Evolutionary conservation across 768 basidiomycete species (phyloP).

Genomic region (Tulasnella sp.): DNA sequence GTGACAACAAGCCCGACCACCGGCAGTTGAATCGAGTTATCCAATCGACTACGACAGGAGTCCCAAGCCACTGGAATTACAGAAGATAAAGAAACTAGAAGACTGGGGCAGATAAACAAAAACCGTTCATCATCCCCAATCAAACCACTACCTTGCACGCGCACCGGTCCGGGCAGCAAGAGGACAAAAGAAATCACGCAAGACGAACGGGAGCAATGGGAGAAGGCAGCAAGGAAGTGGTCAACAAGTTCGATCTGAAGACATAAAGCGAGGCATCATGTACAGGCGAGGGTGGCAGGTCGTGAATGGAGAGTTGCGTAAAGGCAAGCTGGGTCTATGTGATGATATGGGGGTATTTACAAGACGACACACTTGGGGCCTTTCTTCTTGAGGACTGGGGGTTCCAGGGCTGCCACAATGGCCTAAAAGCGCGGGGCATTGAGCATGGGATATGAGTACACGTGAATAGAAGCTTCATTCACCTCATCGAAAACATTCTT

Average conservation of each 20-base stretch:
- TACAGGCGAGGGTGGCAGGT: neutral
- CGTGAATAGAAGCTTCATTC: conserved; percentile 27
- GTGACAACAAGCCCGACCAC: too few species aligned
- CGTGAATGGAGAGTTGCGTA: neutral
- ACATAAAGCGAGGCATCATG: too few species aligned
- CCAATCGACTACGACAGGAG: too few species aligned
- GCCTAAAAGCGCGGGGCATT: conserved; percentile 42
- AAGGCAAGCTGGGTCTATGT: neutral
- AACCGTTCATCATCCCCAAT: too few species aligned
- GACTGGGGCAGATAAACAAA: neutral
- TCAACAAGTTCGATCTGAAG: too few species aligned
- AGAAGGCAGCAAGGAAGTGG: neutral
- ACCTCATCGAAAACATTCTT: conserved; percentile 99
- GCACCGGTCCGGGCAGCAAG: too few species aligned
- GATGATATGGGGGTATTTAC: conserved; percentile 34
- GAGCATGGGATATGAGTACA: neutral
- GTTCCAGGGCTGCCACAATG: conserved; percentile 96
- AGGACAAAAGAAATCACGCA: too few species aligned
- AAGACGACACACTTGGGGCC: conserved; percentile 73
- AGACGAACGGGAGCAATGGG: too few species aligned
- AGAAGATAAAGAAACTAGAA: neutral
- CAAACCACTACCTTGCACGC: too few species aligned
- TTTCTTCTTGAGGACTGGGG: conserved; percentile 81
- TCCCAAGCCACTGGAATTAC: neutral
- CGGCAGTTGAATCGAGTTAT: too few species aligned